These are phyloP conservation scores for Puccinia brachypodii DNA, from an alignment of 1,284 basidiomycete species.

Conservation along the genomic window DNA sequence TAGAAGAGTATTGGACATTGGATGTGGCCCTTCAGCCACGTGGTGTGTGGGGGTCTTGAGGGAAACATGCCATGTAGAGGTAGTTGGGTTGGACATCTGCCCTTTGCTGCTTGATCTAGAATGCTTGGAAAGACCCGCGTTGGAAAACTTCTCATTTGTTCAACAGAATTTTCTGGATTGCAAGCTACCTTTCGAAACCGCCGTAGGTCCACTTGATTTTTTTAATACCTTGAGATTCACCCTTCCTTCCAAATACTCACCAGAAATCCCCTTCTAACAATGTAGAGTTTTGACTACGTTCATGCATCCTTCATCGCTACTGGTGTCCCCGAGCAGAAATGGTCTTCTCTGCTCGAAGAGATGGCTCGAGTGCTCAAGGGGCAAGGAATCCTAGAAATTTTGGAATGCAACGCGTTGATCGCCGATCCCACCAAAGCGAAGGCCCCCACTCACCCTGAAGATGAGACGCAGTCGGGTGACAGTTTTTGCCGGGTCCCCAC, in stretches of 20 bases:
- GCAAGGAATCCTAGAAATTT: not conserved
- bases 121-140: not conserved
- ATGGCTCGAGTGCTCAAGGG: conserved; percentile 28
- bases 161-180: conserved; percentile 19
- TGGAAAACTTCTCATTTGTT: conserved; percentile 10
- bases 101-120: not conserved
- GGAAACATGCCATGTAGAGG: not conserved
- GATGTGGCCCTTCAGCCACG: conserved; percentile 37
- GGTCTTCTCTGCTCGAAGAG: conserved; percentile 4
- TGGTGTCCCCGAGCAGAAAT: conserved; percentile 35
- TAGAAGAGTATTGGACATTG: conserved; percentile 32
- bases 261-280: not conserved
- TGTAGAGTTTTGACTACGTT: conserved; percentile 36
- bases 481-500: not conserved
- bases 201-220: conserved; percentile 9
- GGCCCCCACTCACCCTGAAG: not conserved
- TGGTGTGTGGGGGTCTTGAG: conserved; percentile 28
- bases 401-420: not conserved
- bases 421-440: conserved; percentile 5
- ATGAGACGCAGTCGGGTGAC: not conserved
- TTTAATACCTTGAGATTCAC: too few species aligned
- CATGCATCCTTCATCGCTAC: conserved; percentile 25
- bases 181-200: conserved; percentile 23
- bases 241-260: too few species aligned
- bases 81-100: conserved; percentile 27